Percentiles rank a stretch among this genome's conserved stretches.
Conservation (phyloP, 2,329 filamentous ascomycete genomes). For the Pseudogymnoascus sp. region DNA sequence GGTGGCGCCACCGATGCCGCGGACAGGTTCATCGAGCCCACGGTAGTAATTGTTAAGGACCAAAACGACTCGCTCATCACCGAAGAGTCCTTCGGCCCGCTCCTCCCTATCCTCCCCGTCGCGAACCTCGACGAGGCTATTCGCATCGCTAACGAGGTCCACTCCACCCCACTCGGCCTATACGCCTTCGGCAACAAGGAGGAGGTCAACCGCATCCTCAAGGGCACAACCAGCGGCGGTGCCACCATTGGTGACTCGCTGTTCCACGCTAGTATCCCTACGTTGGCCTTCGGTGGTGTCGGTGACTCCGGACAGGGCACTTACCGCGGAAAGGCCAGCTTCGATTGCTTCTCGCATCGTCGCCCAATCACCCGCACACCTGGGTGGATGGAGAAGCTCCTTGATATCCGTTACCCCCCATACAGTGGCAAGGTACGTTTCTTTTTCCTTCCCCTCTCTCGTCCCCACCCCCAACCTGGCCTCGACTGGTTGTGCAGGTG, state of each 20-base stretch:
- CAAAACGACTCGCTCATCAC: conserved; percentile 68
- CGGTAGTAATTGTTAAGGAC: conserved; percentile 76
- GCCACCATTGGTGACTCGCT: conserved; percentile 60
- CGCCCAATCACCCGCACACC: conserved; percentile 54
- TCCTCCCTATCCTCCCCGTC: conserved; percentile 75
- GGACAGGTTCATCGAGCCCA: conserved; percentile 82
- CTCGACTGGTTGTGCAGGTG: background rate
- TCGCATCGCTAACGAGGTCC: conserved; percentile 68
- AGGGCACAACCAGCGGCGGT: conserved; percentile 59
- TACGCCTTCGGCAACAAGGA: conserved; percentile 78
- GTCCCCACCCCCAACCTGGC: background rate
- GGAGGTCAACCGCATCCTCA: conserved; percentile 63
- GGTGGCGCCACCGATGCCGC: conserved; percentile 77
- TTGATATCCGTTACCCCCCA: conserved; percentile 63
- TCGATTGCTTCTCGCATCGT: conserved; percentile 60
- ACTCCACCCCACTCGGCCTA: conserved; percentile 75
- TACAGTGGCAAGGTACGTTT: conserved; percentile 34
- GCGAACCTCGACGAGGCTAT: conserved; percentile 81
- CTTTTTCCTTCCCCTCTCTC: background rate
- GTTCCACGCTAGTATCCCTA: conserved; percentile 64
- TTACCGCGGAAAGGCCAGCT: conserved; percentile 71
- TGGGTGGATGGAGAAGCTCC: conserved; percentile 57
- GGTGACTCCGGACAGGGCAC: conserved; percentile 69
- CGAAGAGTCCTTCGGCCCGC: conserved; percentile 88
- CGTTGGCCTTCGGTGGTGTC: conserved; percentile 74